Conservation (phyloP, 1,139 yeast species). For the Diutina siamensis region DNA sequence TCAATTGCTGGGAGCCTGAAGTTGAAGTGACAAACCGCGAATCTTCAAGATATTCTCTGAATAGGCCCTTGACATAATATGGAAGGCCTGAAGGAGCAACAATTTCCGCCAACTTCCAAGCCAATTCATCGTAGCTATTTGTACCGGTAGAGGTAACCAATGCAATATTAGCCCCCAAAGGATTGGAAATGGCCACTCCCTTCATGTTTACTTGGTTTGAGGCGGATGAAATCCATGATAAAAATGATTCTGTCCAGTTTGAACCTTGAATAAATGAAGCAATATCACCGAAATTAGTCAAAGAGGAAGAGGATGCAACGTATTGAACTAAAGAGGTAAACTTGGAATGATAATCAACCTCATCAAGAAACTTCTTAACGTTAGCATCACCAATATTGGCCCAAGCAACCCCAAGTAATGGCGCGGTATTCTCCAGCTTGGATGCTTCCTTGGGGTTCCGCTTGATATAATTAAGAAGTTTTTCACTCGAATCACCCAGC, state of each 20-base stretch:
- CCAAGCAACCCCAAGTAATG: not conserved
- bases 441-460: not conserved
- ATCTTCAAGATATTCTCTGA: slow-evolving; percentile 16
- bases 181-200: slow-evolving; percentile 31
- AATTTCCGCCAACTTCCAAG: not conserved
- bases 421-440: not conserved
- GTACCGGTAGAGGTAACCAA: slow-evolving; percentile 10
- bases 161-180: slow-evolving; percentile 29
- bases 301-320: not conserved
- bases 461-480: not conserved
- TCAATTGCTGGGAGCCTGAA: not conserved
- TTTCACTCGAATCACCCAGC: not conserved
- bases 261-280: not conserved
- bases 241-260: not conserved
- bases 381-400: not conserved
- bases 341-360: not conserved
- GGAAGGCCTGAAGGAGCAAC: not conserved
- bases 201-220: slow-evolving; percentile 8
- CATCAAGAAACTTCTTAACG: not conserved
- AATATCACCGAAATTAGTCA: not conserved
- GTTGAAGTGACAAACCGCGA: slow-evolving; percentile 7
- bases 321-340: not conserved
- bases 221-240: slow-evolving; percentile 3
- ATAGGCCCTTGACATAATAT: not conserved
- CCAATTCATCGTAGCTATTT: not conserved